Evolutionary conservation across 768 basidiomycete genomes (phyloP).

Genomic region (Pleurotus djamor): DNA sequence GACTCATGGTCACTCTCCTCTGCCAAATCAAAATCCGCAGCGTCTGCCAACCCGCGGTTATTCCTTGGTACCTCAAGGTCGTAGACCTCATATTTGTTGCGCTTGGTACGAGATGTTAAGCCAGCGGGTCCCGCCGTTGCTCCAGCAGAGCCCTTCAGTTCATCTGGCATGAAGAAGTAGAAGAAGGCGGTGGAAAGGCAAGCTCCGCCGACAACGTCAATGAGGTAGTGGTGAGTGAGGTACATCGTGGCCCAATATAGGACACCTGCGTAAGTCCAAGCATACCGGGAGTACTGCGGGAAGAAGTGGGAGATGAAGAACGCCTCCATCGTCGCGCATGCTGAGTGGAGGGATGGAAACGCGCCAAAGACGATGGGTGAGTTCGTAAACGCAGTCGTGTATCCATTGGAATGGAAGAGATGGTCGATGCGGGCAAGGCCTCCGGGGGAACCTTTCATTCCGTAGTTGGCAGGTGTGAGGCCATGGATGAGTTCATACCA

Average conservation of each 20-base stretch:
- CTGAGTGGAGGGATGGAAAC: slow-evolving; percentile 93
- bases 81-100: slow-evolving; percentile 75
- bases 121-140: slow-evolving; percentile 52
- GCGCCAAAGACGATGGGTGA: slow-evolving; percentile 97
- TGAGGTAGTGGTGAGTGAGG: slow-evolving; percentile 97
- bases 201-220: slow-evolving; percentile 93
- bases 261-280: slow-evolving; percentile 81
- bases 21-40: slow-evolving; percentile 53
- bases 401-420: slow-evolving; percentile 73
- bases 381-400: slow-evolving; percentile 78
- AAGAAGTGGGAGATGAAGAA: slow-evolving; percentile 96
- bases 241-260: slow-evolving; percentile 99
- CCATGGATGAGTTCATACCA: slow-evolving; percentile 99
- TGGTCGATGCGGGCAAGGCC: slow-evolving; percentile 92
- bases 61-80: slow-evolving; percentile 62
- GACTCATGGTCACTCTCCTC: slow-evolving; percentile 45
- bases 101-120: slow-evolving; percentile 18
- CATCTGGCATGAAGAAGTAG: slow-evolving; percentile 85
- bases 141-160: slow-evolving; percentile 52
- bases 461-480: slow-evolving; percentile 91
- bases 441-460: slow-evolving; percentile 89
- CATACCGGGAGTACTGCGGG: slow-evolving; percentile 62
- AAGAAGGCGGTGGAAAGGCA: slow-evolving; percentile 88
- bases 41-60: slow-evolving; percentile 33
- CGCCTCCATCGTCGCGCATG: slow-evolving; percentile 87